Conservation (phyloP, 2,329 filamentous ascomycete species). For the Colletotrichum caudatum region DNA sequence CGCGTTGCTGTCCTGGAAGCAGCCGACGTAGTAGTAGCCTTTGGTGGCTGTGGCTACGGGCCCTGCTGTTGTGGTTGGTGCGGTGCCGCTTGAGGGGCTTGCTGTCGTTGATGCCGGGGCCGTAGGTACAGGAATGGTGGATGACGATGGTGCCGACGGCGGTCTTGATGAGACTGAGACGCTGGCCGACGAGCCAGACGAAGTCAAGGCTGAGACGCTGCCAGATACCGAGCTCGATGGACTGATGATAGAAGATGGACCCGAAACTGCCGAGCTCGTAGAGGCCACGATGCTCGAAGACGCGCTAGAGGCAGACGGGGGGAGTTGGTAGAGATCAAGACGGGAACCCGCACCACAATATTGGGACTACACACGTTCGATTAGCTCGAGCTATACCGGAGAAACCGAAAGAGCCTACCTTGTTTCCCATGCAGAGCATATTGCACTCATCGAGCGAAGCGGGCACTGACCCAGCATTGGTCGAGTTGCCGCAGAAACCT, state of each 20-base stretch:
- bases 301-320: not conserved
- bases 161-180: too few species aligned
- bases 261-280: not conserved
- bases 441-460: conserved; percentile 41
- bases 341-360: conserved; percentile 40
- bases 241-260: not conserved
- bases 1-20: conserved; percentile 46
- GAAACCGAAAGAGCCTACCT: not conserved
- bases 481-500: conserved; percentile 44
- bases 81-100: conserved; percentile 8
- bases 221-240: not conserved
- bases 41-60: conserved; percentile 44
- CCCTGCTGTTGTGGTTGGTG: conserved; percentile 15
- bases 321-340: conserved; percentile 37
- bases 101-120: conserved; percentile 33
- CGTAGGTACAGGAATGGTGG: conserved; percentile 17
- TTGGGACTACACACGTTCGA: conserved; percentile 26
- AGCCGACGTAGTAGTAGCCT: conserved; percentile 49
- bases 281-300: not conserved
- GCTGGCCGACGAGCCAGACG: too few species aligned
- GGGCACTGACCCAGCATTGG: conserved; percentile 40
- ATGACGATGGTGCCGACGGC: not conserved
- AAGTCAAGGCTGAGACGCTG: too few species aligned
- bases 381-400: not conserved
- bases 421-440: conserved; percentile 44